Conservation (phyloP, 2,329 filamentous ascomycete species). For the Aspergillus sp. region DNA sequence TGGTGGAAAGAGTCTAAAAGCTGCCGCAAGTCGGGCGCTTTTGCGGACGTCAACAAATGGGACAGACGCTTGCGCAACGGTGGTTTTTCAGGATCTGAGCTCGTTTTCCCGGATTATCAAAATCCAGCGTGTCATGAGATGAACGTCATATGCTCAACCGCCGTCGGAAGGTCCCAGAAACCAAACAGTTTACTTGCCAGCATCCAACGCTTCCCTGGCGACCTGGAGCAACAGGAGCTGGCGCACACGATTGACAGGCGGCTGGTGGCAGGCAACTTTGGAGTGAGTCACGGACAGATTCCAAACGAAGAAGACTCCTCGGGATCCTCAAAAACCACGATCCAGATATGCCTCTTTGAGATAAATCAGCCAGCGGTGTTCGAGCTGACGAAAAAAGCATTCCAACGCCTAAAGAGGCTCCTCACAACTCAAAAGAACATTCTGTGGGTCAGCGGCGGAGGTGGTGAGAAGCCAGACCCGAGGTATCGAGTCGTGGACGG, state of each 20-base stretch:
- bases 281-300: neutral
- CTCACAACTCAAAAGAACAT: slow-evolving; percentile 2
- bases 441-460: slow-evolving; percentile 6
- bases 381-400: slow-evolving; percentile 2
- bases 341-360: slow-evolving; percentile 5
- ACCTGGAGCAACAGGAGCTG: neutral
- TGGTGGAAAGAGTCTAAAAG: slow-evolving; percentile 8
- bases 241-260: neutral
- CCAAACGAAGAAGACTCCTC: neutral
- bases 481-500: slow-evolving; percentile 7
- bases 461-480: slow-evolving; percentile 3
- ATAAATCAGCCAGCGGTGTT: slow-evolving; percentile 1
- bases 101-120: slow-evolving; percentile 9
- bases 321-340: neutral
- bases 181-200: neutral
- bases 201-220: neutral
- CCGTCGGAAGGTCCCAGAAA: neutral
- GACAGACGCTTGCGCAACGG: slow-evolving; percentile 4
- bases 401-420: slow-evolving; percentile 1
- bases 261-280: neutral
- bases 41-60: slow-evolving; percentile 5
- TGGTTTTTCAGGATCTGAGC: slow-evolving; percentile 11
- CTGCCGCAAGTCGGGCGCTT: slow-evolving; percentile 6
- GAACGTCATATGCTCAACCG: slow-evolving; percentile 8
- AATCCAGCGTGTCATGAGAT: slow-evolving; percentile 4